phyloP scores from a whole-genome alignment of 306 rosid genomes.

The Arachis stenosperma region DNA sequence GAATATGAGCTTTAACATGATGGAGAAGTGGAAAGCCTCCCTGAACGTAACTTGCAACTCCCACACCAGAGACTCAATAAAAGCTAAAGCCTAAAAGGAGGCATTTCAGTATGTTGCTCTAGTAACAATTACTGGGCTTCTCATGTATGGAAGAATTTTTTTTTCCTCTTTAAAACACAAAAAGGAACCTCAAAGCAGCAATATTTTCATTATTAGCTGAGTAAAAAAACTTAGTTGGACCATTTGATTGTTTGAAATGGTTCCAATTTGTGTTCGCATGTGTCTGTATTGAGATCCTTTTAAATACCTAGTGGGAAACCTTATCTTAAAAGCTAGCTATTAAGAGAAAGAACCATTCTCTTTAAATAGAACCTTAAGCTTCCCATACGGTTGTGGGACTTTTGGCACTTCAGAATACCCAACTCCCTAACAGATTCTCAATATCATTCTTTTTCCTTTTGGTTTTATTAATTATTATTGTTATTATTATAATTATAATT shows the following conservation, averaged over 20 bases:
- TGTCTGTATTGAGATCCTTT: not conserved
- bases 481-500: too few species aligned
- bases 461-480: not conserved
- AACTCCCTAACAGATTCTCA: not conserved
- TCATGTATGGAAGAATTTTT: too few species aligned
- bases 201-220: not conserved
- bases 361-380: too few species aligned
- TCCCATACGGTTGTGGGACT: too few species aligned
- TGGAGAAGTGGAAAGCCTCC: not conserved
- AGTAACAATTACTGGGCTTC: too few species aligned
- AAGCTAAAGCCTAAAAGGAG: too few species aligned
- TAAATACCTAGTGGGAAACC: too few species aligned
- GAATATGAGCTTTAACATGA: not conserved
- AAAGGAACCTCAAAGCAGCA: not conserved
- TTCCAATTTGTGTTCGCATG: not conserved
- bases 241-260: not conserved
- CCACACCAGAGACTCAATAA: not conserved
- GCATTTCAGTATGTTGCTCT: too few species aligned
- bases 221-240: not conserved
- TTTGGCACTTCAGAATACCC: too few species aligned
- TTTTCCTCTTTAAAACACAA: not conserved
- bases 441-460: not conserved
- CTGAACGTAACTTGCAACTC: not conserved
- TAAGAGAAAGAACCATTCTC: too few species aligned
- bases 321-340: too few species aligned